A percentile compares a stretch with the other conserved stretches of the same genome.
phyloP scores from a whole-genome alignment of 2,329 filamentous ascomycete species.

The Sordariomycetes sp. region DNA sequence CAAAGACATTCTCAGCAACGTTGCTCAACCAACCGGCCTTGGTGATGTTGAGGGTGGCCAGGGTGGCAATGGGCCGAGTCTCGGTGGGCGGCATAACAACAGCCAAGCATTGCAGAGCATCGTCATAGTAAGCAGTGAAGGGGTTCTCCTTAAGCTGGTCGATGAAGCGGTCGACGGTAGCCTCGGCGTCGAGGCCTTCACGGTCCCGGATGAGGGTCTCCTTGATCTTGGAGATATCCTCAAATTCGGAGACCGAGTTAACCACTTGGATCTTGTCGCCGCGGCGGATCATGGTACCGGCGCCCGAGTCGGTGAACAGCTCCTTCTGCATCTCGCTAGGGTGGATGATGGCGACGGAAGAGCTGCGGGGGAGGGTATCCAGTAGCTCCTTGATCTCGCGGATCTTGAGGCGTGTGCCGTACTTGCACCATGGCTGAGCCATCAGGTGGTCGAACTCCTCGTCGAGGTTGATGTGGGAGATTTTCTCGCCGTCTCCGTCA shows the following conservation, averaged over 20 bases:
- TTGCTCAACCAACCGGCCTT: slow-evolving; percentile 93
- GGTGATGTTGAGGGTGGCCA: slow-evolving; percentile 86
- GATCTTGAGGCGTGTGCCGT: slow-evolving; percentile 93
- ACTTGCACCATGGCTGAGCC: slow-evolving; percentile 89
- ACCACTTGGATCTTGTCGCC: slow-evolving; percentile 81
- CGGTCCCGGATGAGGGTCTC: slow-evolving; percentile 73
- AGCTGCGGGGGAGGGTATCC: slow-evolving; percentile 79
- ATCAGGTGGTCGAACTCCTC: slow-evolving; percentile 92
- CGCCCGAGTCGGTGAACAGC: slow-evolving; percentile 90
- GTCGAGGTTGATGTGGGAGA: slow-evolving; percentile 94
- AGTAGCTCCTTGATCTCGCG: slow-evolving; percentile 81
- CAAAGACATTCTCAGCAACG: slow-evolving; percentile 90
- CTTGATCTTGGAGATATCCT: slow-evolving; percentile 69
- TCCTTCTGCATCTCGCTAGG: slow-evolving; percentile 94
- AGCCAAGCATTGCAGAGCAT: slow-evolving; percentile 84
- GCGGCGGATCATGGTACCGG: slow-evolving; percentile 83
- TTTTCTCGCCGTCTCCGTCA: slow-evolving; percentile 88
- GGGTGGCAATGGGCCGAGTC: slow-evolving; percentile 62
- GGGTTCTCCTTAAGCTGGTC: slow-evolving; percentile 65
- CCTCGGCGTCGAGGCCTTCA: slow-evolving; percentile 70
- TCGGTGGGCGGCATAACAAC: slow-evolving; percentile 71
- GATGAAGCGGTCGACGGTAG: slow-evolving; percentile 80
- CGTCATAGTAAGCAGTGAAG: slow-evolving; percentile 93
- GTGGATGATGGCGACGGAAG: slow-evolving; percentile 95
- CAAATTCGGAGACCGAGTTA: slow-evolving; percentile 62